Evolutionary conservation across 805 yeast genomes (phyloP).

Genomic region (Wickerhamomyces bovis): DNA sequence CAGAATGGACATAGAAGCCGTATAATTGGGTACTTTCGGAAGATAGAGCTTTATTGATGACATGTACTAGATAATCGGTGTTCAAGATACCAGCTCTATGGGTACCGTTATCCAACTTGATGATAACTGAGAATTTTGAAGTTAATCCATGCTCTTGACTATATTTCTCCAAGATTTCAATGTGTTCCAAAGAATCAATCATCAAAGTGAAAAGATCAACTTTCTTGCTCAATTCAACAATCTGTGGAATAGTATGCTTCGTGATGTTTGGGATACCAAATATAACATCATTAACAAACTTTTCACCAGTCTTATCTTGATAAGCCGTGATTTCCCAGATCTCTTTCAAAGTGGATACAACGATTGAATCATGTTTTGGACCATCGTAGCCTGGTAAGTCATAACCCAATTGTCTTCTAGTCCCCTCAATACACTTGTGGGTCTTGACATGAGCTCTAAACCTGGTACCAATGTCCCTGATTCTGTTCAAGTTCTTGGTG

Average conservation of each 20-base stretch:
- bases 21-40: constrained; percentile 37
- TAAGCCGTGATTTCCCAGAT: constrained; percentile 44
- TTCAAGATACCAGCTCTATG: constrained; percentile 55
- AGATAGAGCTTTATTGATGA: constrained; percentile 29
- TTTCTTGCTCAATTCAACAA: constrained; percentile 35
- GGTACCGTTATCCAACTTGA: constrained; percentile 70
- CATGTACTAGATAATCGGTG: constrained; percentile 29
- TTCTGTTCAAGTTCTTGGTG: constrained; percentile 40
- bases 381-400: constrained; percentile 27
- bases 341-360: constrained; percentile 66
- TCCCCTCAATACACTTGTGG: constrained; percentile 61
- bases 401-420: constrained; percentile 45
- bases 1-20: constrained; percentile 79
- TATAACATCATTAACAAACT: constrained; percentile 38
- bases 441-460: constrained; percentile 76
- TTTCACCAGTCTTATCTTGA: constrained; percentile 23
- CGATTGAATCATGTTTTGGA: constrained; percentile 39
- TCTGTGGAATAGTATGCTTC: constrained; percentile 41
- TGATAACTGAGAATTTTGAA: constrained; percentile 54
- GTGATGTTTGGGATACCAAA: constrained; percentile 56
- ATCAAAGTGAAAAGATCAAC: constrained; percentile 46
- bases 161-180: constrained; percentile 39
- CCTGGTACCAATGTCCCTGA: constrained; percentile 29
- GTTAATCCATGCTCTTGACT: constrained; percentile 19
- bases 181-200: constrained; percentile 56